Conservation (phyloP, 352 stramenopile genomes). For the Phytopythium aichiense region DNA sequence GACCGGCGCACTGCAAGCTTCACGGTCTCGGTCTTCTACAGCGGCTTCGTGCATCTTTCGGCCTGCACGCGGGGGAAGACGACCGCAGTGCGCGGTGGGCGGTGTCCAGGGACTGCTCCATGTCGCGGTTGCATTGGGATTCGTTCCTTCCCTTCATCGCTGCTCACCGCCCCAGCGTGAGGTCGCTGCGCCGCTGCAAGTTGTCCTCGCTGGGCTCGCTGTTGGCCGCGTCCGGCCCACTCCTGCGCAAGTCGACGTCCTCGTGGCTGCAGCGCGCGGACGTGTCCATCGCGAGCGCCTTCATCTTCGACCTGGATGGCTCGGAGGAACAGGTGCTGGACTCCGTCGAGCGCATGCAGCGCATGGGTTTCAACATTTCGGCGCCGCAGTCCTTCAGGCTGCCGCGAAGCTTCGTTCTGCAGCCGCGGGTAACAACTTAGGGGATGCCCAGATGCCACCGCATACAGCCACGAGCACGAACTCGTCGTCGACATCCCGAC, state of each 20-base stretch:
- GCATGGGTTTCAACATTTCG: constrained; percentile 56
- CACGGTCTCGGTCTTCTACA: too few species aligned
- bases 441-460: too few species aligned
- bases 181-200: not conserved
- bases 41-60: too few species aligned
- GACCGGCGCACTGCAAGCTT: too few species aligned
- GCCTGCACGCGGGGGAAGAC: too few species aligned
- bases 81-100: too few species aligned
- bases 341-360: constrained; percentile 61
- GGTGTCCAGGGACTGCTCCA: too few species aligned
- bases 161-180: too few species aligned
- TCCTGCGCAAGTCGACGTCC: constrained; percentile 54
- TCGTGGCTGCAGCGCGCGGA: constrained; percentile 48
- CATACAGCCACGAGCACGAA: too few species aligned
- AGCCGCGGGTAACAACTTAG: constrained; percentile 73
- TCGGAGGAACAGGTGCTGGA: constrained; percentile 50
- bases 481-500: too few species aligned
- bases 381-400: constrained; percentile 57
- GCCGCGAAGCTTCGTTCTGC: constrained; percentile 61
- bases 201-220: not conserved
- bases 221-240: not conserved
- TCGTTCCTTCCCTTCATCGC: too few species aligned
- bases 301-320: constrained; percentile 60
- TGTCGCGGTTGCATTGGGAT: too few species aligned
- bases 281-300: constrained; percentile 53